A percentile compares a stretch with the other conserved stretches of the same genome.
phyloP scores from a whole-genome alignment of 1,284 basidiomycete species.

The Anthracocystis walkeri region DNA sequence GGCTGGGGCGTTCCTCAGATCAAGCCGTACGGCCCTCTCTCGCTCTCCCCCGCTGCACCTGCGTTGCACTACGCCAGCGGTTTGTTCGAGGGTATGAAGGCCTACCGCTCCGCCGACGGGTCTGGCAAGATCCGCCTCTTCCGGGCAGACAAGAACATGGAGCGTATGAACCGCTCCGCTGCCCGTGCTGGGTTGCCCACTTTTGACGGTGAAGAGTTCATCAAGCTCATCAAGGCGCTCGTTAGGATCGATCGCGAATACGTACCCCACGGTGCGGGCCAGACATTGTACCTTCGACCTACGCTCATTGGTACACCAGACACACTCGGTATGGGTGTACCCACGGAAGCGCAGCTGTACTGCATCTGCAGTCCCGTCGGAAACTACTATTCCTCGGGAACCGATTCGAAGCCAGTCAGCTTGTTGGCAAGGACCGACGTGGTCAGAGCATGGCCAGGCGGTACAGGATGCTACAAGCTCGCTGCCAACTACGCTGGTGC shows the following conservation, averaged over 20 bases:
- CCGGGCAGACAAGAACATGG: slow-evolving; percentile 58
- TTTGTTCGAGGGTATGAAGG: slow-evolving; percentile 59
- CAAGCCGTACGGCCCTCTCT: slow-evolving; percentile 74
- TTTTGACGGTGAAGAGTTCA: slow-evolving; percentile 51
- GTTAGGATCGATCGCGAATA: slow-evolving; percentile 47
- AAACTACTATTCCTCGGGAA: slow-evolving; percentile 56
- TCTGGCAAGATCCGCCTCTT: slow-evolving; percentile 55
- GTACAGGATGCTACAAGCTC: slow-evolving; percentile 91
- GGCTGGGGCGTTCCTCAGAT: slow-evolving; percentile 89
- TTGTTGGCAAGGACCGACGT: slow-evolving; percentile 49
- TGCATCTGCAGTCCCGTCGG: slow-evolving; percentile 60
- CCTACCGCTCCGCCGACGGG: slow-evolving; percentile 50
- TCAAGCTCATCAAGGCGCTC: slow-evolving; percentile 56
- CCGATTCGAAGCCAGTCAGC: slow-evolving; percentile 48
- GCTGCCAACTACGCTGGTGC: slow-evolving; percentile 76
- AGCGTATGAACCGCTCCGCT: slow-evolving; percentile 57
- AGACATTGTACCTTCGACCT: slow-evolving; percentile 54
- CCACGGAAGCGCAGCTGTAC: slow-evolving; percentile 55
- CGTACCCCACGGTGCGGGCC: slow-evolving; percentile 45
- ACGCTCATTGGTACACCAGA: slow-evolving; percentile 55
- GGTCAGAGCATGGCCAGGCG: slow-evolving; percentile 84
- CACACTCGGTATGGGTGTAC: slow-evolving; percentile 51
- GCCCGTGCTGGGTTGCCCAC: slow-evolving; percentile 51
- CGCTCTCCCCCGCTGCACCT: slow-evolving; percentile 50
- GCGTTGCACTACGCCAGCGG: slow-evolving; percentile 53